A percentile compares a stretch with the other conserved stretches of the same genome.
These are phyloP conservation scores for Acephala macrosclerotiorum DNA, from an alignment of 2,329 filamentous ascomycete species.

Conservation along the genomic window DNA sequence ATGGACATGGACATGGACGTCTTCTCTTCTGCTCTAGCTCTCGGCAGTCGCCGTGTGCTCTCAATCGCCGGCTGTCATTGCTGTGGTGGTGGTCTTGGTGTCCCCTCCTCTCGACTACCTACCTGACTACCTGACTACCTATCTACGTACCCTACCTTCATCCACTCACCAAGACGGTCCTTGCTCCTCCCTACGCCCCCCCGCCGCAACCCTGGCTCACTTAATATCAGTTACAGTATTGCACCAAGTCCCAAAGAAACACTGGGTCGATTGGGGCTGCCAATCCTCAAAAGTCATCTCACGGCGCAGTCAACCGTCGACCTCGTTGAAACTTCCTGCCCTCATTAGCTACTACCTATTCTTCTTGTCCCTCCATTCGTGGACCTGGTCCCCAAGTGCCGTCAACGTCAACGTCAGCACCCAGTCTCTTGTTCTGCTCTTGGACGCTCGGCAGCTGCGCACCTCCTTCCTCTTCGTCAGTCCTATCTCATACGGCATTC, in stretches of 20 bases:
- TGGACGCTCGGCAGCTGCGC: neutral
- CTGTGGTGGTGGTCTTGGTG: neutral
- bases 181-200: neutral
- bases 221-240: conserved; percentile 16
- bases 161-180: conserved; percentile 6
- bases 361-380: neutral
- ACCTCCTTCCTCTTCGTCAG: neutral
- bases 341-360: neutral
- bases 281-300: conserved; percentile 14
- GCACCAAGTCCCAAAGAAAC: conserved; percentile 11
- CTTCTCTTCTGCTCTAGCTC: conserved; percentile 6
- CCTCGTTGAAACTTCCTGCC: neutral
- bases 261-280: conserved; percentile 15
- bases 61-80: neutral
- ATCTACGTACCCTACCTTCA: neutral
- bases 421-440: conserved; percentile 2
- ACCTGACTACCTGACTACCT: neutral
- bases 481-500: conserved; percentile 15
- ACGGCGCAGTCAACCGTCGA: conserved; percentile 17
- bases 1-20: conserved; percentile 2
- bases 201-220: conserved; percentile 14
- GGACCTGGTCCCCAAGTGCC: neutral
- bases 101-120: neutral
- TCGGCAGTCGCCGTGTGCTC: conserved; percentile 4
- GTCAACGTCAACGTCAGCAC: neutral